A percentile compares a stretch with the other conserved stretches of the same genome.
Evolutionary conservation across 495 filamentous ascomycete species (phyloP).

Genomic region (Aspergillus egyptiacus): DNA sequence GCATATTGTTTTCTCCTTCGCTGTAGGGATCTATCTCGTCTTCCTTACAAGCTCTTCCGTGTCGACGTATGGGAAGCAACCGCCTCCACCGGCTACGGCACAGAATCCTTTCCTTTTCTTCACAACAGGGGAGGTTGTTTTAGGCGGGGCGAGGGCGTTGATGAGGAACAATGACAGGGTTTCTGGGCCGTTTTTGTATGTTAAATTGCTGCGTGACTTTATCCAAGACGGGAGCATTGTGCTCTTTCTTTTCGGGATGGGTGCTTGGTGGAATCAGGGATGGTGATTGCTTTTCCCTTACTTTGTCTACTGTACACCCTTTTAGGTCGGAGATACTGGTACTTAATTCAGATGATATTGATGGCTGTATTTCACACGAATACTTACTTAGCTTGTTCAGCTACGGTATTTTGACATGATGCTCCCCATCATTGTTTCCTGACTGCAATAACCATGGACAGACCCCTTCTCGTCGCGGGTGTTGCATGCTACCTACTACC

Average conservation of each 20-base stretch:
- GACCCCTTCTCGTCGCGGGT: too few species aligned
- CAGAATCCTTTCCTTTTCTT: constrained; percentile 71
- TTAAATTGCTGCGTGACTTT: constrained; percentile 51
- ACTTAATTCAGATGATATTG: too few species aligned
- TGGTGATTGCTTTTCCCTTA: constrained; percentile 20
- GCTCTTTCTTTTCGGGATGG: constrained; percentile 70
- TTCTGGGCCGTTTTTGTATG: constrained; percentile 42
- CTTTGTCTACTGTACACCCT: neutral
- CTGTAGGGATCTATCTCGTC: constrained; percentile 63
- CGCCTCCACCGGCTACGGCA: constrained; percentile 57
- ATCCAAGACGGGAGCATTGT: constrained; percentile 67
- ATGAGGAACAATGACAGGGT: constrained; percentile 43
- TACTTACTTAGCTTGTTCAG: too few species aligned
- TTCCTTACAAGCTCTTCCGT: constrained; percentile 34
- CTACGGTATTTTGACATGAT: too few species aligned
- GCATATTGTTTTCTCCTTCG: constrained; percentile 67
- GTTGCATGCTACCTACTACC: too few species aligned
- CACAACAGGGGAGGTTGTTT: constrained; percentile 68
- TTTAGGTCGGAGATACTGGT: too few species aligned
- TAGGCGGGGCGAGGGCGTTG: constrained; percentile 62
- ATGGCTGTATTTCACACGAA: too few species aligned
- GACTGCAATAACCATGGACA: too few species aligned
- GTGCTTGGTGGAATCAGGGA: constrained; percentile 56
- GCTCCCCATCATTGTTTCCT: too few species aligned
- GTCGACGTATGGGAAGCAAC: constrained; percentile 41